Base-by-base conservation (phyloP, 495 filamentous ascomycete genomes). In the Cercophora scortea region DNA sequence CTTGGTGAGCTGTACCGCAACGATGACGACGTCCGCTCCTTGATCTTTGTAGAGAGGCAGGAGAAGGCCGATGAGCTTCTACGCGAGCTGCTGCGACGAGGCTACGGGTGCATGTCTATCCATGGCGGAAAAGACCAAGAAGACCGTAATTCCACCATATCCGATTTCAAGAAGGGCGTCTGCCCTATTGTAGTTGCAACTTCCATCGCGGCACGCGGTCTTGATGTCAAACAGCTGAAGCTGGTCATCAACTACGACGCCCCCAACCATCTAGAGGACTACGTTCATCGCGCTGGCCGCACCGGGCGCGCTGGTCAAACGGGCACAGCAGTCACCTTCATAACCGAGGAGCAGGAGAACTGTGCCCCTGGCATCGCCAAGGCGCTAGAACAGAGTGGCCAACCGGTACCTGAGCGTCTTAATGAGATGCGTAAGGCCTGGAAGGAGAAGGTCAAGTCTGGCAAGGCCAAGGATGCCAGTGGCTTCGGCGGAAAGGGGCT, bases 221-320 rank as follows among this genome's bases (percentile, higher is more conserved):
- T 99, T 25, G 94, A 99, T 64, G 92, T 99, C 39, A 96, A 96
- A 67, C 90, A 97, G 67, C 74, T 99, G 25, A 95, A 95, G 67
- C 74, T 97, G 15, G 94, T 99, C 17, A 83, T 99, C 62, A 99
- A 99, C 59, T 99, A 90, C 63, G 94, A 99, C 66, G 86, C 87
- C 4, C 94, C 94, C 4, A 96, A 95, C 63, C 94, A 99, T 70
- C 73, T 95, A 34, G 94, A 99, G 70, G 94, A 99, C 63, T 99
- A 99, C 61, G 92, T 99, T 9, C 94, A 99, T 65, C 87, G 94
- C 58, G 89, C 87, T 49, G 94, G 94, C 47, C 83, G 94, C 53
- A 99, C 94, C 8, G 94, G 94, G 6, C 83, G 94, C 68, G 94
- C 94, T 32, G 94, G 94, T 32, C 94, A 95, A 61, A 94, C 80